Percentiles rank a stretch among this genome's conserved stretches.
These are phyloP conservation scores for Aaosphaeria pasadenensis DNA, from an alignment of 2,329 filamentous ascomycete genomes.

Conservation along the genomic window DNA sequence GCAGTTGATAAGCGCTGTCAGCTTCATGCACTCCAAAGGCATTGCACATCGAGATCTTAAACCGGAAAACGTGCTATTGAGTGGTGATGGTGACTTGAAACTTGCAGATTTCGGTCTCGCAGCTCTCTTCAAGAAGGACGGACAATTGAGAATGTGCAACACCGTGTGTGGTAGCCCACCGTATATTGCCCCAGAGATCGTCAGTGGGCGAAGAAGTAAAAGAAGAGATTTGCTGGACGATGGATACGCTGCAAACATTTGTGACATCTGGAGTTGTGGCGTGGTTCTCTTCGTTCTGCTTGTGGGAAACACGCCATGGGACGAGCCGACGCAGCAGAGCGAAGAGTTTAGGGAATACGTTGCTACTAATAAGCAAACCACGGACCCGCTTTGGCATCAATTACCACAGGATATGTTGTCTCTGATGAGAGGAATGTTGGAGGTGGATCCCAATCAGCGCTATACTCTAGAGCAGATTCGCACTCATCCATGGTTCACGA, in stretches of 20 bases:
- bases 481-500: constrained; percentile 91
- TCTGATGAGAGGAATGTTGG: constrained; percentile 90
- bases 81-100: constrained; percentile 81
- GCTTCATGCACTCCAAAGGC: constrained; percentile 94
- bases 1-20: constrained; percentile 84
- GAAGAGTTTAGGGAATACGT: constrained; percentile 92
- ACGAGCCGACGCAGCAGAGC: constrained; percentile 79
- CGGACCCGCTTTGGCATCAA: constrained; percentile 80
- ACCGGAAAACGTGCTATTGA: constrained; percentile 92
- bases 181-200: constrained; percentile 94
- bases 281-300: constrained; percentile 96
- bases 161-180: constrained; percentile 95
- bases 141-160: constrained; percentile 73
- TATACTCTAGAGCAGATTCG: constrained; percentile 87
- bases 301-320: constrained; percentile 97
- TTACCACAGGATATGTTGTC: constrained; percentile 74
- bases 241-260: constrained; percentile 73
- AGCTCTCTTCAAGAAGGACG: constrained; percentile 87
- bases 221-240: constrained; percentile 49
- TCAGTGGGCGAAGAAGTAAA: constrained; percentile 48
- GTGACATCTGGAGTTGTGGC: constrained; percentile 96
- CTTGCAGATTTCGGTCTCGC: constrained; percentile 96
- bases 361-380: constrained; percentile 72
- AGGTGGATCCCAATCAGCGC: constrained; percentile 67
- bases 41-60: constrained; percentile 76